phyloP scores from a whole-genome alignment of 2,329 filamentous ascomycete genomes.

The Zymoseptoria ardabiliae region DNA sequence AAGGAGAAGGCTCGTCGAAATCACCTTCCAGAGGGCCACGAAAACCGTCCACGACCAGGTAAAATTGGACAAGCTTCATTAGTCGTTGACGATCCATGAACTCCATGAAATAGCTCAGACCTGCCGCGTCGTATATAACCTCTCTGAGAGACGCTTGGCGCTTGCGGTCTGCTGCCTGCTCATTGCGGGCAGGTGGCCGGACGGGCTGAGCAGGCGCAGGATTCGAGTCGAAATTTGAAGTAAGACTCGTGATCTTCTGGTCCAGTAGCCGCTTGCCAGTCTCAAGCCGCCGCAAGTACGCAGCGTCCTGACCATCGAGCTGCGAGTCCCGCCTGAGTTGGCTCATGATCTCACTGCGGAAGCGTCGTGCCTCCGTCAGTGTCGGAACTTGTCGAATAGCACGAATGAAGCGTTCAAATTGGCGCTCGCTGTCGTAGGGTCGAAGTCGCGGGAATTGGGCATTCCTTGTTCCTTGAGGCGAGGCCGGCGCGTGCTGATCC shows the following conservation, averaged over 20 bases:
- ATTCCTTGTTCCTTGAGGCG: constrained; percentile 33
- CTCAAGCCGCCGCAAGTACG: constrained; percentile 82
- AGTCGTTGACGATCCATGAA: constrained; percentile 90
- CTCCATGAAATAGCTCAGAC: constrained; percentile 98
- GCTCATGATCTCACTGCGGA: constrained; percentile 84
- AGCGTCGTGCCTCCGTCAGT: constrained; percentile 83
- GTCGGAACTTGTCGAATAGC: constrained; percentile 83
- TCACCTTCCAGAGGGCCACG: constrained; percentile 88
- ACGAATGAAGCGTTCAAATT: constrained; percentile 89
- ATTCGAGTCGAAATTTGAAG: constrained; percentile 48
- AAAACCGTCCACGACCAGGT: constrained; percentile 95
- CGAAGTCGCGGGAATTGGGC: constrained; percentile 69
- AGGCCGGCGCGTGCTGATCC: constrained; percentile 86
- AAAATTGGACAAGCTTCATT: constrained; percentile 92
- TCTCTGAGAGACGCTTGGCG: constrained; percentile 74
- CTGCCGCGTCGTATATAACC: constrained; percentile 81
- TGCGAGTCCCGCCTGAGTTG: constrained; percentile 80
- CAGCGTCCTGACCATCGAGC: constrained; percentile 69
- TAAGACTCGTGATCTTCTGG: constrained; percentile 73
- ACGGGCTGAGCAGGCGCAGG: constrained; percentile 33
- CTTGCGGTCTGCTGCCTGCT: constrained; percentile 50
- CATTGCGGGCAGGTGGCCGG: constrained; percentile 27
- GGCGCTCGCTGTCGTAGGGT: constrained; percentile 78
- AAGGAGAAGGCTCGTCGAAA: constrained; percentile 54
- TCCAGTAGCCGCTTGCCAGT: constrained; percentile 87